A percentile compares a stretch with the other conserved stretches of the same genome.
These are phyloP conservation scores for Aspergillus phoenicis DNA, from an alignment of 2,329 filamentous ascomycete species.

Conservation along the genomic window DNA sequence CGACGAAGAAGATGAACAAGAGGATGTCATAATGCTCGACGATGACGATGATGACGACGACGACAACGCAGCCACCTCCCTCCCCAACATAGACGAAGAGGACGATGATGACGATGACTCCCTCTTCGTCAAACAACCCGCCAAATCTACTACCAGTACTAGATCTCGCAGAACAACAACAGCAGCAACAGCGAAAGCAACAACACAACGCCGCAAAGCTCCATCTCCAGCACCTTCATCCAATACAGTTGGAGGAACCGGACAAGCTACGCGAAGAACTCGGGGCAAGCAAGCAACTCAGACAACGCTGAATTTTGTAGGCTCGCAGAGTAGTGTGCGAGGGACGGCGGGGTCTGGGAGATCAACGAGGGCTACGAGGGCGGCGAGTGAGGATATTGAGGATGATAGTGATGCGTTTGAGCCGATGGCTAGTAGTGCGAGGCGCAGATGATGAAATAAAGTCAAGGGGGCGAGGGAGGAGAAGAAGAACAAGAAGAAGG, in stretches of 20 bases:
- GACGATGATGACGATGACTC: constrained; percentile 31
- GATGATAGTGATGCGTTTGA: constrained; percentile 53
- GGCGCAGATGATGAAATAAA: constrained; percentile 20
- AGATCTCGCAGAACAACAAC: constrained; percentile 29
- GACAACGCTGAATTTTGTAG: constrained; percentile 46
- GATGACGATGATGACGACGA: constrained; percentile 35
- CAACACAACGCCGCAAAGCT: constrained; percentile 30
- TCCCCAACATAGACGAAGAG: constrained; percentile 34
- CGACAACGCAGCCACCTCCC: constrained; percentile 30
- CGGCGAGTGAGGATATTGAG: constrained; percentile 45
- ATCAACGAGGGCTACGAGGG: constrained; percentile 37
- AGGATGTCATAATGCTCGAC: constrained; percentile 46
- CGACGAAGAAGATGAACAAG: constrained; percentile 43
- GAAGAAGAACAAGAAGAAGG: too few relatives aligned
- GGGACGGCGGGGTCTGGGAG: constrained; percentile 29
- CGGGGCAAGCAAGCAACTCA: constrained; percentile 37
- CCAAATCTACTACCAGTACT: constrained; percentile 11
- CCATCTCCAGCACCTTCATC: constrained; percentile 39
- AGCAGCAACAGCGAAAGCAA: constrained; percentile 17
- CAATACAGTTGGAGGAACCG: constrained; percentile 27
- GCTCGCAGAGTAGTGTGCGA: constrained; percentile 39
- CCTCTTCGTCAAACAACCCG: constrained; percentile 46
- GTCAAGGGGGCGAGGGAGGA: too few relatives aligned
- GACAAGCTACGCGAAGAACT: constrained; percentile 28
- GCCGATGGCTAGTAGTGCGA: constrained; percentile 33